Evolutionary conservation across 306 rosid species (phyloP).

Genomic region (Mucuna pruriens): DNA sequence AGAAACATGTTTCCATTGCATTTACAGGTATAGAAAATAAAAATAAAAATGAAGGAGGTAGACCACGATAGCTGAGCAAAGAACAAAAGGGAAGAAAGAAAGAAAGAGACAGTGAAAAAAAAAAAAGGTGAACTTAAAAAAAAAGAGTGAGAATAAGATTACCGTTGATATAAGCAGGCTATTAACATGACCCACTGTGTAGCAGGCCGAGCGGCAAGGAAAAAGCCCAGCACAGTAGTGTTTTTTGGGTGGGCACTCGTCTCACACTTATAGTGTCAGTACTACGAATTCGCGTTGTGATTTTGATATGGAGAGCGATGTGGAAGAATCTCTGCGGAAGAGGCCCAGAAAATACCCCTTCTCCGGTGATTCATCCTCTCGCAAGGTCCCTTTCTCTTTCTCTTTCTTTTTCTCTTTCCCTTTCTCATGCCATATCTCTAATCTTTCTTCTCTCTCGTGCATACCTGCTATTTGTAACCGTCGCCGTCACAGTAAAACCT

Average conservation of each 20-base stretch:
- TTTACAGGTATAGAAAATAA: no score
- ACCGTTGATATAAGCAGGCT: no score
- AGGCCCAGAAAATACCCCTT: conserved; percentile 36
- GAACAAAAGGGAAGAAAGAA: no score
- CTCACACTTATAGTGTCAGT: background rate
- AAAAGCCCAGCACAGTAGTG: background rate
- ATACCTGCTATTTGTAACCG: background rate
- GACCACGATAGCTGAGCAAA: no score
- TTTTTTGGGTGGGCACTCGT: background rate
- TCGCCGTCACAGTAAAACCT: background rate
- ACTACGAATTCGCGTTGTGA: background rate
- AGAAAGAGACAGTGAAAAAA: no score
- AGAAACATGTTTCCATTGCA: no score
- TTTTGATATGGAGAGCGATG: conserved; percentile 46
- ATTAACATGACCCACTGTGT: no score
- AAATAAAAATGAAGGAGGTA: no score
- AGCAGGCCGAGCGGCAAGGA: background rate
- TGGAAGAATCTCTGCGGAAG: conserved; percentile 44
- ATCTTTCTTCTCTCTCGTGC: background rate
- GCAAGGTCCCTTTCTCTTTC: conserved; percentile 34
- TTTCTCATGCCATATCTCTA: background rate
- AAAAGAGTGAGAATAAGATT: no score
- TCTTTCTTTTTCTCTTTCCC: background rate
- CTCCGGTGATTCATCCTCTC: conserved; percentile 42
- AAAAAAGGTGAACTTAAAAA: no score